Evolutionary conservation across 2,329 filamentous ascomycete genomes (phyloP), one percentile per base, ranked within the genome.

Genomic region (Beauveria sp.): DNA sequence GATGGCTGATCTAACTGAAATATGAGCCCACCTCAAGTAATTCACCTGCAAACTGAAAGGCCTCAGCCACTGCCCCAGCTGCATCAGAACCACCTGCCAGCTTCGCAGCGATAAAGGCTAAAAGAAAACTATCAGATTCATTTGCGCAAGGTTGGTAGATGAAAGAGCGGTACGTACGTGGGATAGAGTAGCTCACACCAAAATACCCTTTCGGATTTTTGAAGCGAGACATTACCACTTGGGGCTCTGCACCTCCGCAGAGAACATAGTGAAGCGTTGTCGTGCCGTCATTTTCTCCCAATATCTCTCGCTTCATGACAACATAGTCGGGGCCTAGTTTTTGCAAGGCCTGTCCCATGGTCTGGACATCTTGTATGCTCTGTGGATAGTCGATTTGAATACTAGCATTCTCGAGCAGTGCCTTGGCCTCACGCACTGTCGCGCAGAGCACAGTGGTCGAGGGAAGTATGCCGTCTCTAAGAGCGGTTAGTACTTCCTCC

Each of bases 131-230:
- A 34, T 56, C 14, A 45, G 20, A 43, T 46, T 49, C 20, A 18
- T 1, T 20, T 47, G 40, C 24, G 16, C 22, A 24, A 58, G 7
- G 5, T 50, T 30, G 1, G 38, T 6, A 16, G 12, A 49, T 50
- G 18, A 28, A 51, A 34, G n/a, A 51, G 28, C 3, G 18, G 28
- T 40, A 61, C 58, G 28, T 42, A 61, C 58, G 14, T 46, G 58
- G 58, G 45, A 61, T 61, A 8, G 58, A 61, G 54, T 55, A 61
- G 42, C 50, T 61, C n/a, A 52, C 58, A 26, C 58, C 58, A 61
- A 56, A 61, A 26, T 14, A 12, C n/a, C 24, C 42, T 16, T 61
- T 55, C 20, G 58, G 58, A 42, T 61, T 61, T 34, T 61, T 52
- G 16, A 42, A 61, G 18, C 51, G 58, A 9, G 51, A 26, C 12